phyloP scores from a whole-genome alignment of 306 rosid species.

The Citrullus amarus region DNA sequence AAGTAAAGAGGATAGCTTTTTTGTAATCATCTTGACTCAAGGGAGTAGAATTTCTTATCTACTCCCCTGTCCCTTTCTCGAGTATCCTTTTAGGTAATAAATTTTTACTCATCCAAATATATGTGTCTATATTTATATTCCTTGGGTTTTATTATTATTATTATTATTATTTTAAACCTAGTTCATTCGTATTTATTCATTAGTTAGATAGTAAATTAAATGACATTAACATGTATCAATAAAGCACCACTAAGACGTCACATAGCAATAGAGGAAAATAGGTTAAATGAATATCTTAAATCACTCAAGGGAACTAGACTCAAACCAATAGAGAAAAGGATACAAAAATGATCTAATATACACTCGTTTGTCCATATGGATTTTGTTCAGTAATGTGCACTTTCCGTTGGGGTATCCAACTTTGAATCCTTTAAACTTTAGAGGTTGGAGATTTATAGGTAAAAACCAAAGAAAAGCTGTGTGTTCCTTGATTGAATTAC shows the following conservation, averaged over 20 bases:
- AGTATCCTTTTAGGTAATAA: not conserved
- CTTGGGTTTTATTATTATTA: no score
- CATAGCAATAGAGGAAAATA: not conserved
- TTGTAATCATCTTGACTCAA: not conserved
- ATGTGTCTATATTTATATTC: not conserved
- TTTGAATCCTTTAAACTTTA: constrained; percentile 1
- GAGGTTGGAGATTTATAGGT: not conserved
- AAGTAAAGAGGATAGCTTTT: not conserved
- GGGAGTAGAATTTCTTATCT: not conserved
- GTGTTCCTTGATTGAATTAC: not conserved
- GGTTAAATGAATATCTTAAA: not conserved
- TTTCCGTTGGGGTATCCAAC: not conserved
- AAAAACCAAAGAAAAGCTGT: not conserved
- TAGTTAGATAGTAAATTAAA: not conserved
- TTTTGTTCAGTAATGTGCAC: not conserved
- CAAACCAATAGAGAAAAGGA: not conserved
- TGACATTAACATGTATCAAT: not conserved
- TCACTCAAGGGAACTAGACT: not conserved
- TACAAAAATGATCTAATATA: not conserved
- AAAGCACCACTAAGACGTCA: not conserved
- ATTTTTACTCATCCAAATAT: not conserved
- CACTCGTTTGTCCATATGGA: not conserved
- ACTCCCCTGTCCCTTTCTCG: not conserved
- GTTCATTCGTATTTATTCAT: not conserved
- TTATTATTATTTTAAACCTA: not conserved